These are phyloP conservation scores for Suhomyces chickasaworum DNA, from an alignment of 1,139 yeast genomes.

Conservation along the genomic window DNA sequence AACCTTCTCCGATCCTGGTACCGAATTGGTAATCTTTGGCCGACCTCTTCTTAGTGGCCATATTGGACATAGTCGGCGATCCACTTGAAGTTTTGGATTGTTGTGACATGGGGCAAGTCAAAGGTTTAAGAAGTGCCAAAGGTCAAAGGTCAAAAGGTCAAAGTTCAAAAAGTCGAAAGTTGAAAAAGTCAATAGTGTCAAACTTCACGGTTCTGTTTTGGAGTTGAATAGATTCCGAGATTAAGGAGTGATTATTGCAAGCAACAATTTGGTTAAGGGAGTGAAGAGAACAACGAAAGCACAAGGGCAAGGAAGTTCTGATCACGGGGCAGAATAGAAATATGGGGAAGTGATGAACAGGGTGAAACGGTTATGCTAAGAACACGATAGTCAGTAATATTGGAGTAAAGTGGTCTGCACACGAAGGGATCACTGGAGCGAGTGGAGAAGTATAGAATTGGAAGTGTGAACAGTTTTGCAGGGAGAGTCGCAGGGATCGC, in stretches of 20 bases:
- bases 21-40: slow-evolving; percentile 75
- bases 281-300: background rate
- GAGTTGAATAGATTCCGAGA: background rate
- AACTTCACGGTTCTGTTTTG: too few relatives aligned
- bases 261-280: background rate
- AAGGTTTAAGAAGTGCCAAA: too few relatives aligned
- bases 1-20: slow-evolving; percentile 75
- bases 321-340: background rate
- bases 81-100: slow-evolving; percentile 4
- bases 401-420: slow-evolving; percentile 1
- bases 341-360: background rate
- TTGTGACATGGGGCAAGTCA: background rate
- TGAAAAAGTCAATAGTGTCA: background rate
- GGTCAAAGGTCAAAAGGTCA: too few relatives aligned
- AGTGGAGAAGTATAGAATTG: background rate
- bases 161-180: too few relatives aligned
- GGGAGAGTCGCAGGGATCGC: background rate
- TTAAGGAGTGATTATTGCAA: background rate
- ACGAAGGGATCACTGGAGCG: background rate
- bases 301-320: background rate
- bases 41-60: slow-evolving; percentile 30
- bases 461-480: background rate
- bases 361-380: background rate
- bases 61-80: slow-evolving; percentile 6
- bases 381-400: background rate